phyloP scores from a whole-genome alignment of 257 asterid species.

The Henckelia pumila region DNA sequence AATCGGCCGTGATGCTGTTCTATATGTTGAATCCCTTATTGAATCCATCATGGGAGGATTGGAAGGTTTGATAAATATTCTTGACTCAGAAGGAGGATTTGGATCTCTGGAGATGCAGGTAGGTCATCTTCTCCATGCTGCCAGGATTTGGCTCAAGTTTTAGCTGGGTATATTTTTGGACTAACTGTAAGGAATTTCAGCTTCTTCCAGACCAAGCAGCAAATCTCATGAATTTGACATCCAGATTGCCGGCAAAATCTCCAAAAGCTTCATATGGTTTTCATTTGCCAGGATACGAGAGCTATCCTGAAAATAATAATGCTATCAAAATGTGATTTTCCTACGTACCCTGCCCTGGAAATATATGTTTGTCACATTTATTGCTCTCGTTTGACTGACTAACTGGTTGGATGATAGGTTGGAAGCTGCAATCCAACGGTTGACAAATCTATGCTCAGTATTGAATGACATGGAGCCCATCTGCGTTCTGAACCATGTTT shows the following conservation, averaged over 20 bases:
- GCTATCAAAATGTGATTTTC: constrained; percentile 76
- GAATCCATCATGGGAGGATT: constrained; percentile 99
- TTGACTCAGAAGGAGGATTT: constrained; percentile 98
- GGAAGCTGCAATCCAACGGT: constrained; percentile 98
- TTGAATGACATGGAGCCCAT: constrained; percentile 99
- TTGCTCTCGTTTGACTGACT: background rate
- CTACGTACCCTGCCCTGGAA: constrained; percentile 11
- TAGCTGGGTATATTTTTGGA: constrained; percentile 22
- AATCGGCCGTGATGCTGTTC: constrained; percentile 95
- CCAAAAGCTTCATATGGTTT: constrained; percentile 79
- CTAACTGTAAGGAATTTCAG: constrained; percentile 56
- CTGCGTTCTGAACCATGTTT: constrained; percentile 93
- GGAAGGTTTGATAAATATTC: constrained; percentile 96
- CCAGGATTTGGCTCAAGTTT: constrained; percentile 24
- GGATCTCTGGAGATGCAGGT: constrained; percentile 99
- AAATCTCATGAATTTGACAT: constrained; percentile 87
- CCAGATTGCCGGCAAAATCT: constrained; percentile 74
- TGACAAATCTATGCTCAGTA: constrained; percentile 94
- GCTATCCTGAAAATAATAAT: constrained; percentile 86
- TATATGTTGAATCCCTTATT: constrained; percentile 94
- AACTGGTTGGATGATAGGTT: constrained; percentile 58
- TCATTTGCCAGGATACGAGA: constrained; percentile 91
- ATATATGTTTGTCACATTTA: background rate
- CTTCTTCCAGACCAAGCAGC: constrained; percentile 99
- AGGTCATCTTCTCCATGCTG: constrained; percentile 33